Conservation (phyloP, 306 rosid species). For the Malus sylvestris region DNA sequence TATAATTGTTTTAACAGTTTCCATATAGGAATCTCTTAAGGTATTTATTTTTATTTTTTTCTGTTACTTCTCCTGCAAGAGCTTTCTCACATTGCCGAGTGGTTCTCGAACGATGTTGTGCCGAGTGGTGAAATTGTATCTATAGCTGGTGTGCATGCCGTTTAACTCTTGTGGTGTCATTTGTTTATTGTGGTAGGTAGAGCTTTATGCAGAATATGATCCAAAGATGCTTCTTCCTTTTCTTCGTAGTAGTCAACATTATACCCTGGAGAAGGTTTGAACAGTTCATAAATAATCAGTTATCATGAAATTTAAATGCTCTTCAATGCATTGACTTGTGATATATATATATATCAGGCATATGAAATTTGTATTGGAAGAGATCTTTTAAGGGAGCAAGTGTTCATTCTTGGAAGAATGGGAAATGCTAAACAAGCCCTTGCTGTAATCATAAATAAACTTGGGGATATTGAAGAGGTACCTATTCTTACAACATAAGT, state of each 20-base stretch:
- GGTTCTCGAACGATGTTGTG: background rate
- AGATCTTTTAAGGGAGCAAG: slow-evolving; percentile 80
- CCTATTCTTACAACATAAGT: slow-evolving; percentile 10
- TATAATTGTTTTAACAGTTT: background rate
- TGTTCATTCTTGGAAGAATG: slow-evolving; percentile 94
- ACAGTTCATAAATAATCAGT: slow-evolving; percentile 16
- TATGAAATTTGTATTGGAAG: slow-evolving; percentile 65
- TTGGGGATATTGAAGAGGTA: slow-evolving; percentile 97
- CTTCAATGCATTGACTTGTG: slow-evolving; percentile 18
- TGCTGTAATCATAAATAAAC: slow-evolving; percentile 65
- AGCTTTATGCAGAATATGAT: slow-evolving; percentile 94
- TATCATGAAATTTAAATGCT: slow-evolving; percentile 5
- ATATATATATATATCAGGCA: slow-evolving; percentile 52
- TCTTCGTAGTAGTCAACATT: slow-evolving; percentile 95
- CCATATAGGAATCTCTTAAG: background rate
- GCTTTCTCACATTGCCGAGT: background rate
- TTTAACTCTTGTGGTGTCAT: slow-evolving; percentile 11
- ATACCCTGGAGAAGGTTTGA: slow-evolving; percentile 88
- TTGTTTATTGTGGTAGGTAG: slow-evolving; percentile 56
- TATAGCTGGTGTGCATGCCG: background rate
- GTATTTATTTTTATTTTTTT: background rate
- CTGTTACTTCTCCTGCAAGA: background rate
- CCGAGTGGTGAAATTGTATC: background rate
- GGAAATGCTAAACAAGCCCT: slow-evolving; percentile 90
- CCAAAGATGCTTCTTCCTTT: slow-evolving; percentile 87